These are phyloP conservation scores for Fraxinus paxiana DNA, from an alignment of 305 asterid genomes.

Conservation along the genomic window DNA sequence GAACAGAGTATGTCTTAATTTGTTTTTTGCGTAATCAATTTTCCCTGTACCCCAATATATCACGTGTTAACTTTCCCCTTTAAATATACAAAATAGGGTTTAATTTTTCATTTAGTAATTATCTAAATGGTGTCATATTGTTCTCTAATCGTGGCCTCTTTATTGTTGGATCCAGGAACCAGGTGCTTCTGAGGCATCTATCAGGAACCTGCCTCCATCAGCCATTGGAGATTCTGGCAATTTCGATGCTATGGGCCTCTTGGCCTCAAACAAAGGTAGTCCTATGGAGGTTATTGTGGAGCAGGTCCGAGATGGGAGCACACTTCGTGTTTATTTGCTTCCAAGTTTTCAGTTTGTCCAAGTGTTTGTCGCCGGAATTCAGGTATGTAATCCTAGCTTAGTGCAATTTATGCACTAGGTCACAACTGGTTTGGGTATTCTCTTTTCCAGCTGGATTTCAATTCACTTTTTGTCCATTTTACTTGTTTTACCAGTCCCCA, in stretches of 20 bases:
- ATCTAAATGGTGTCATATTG: too few relatives aligned
- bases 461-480: not conserved
- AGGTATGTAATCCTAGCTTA: constrained; percentile 40
- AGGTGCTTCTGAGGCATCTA: constrained; percentile 70
- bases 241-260: constrained; percentile 77
- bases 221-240: constrained; percentile 70
- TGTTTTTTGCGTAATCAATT: not conserved
- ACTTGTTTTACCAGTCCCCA: constrained; percentile 61
- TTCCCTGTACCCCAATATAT: not conserved
- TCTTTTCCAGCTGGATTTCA: not conserved
- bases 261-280: constrained; percentile 68
- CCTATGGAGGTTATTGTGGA: constrained; percentile 93
- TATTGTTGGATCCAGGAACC: constrained; percentile 54
- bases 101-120: not conserved
- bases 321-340: constrained; percentile 85
- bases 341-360: constrained; percentile 88
- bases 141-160: constrained; percentile 6
- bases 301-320: constrained; percentile 95
- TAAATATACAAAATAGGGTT: not conserved
- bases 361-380: constrained; percentile 92
- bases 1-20: constrained; percentile 61
- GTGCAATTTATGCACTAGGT: not conserved
- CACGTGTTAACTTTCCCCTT: not conserved
- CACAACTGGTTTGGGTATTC: not conserved
- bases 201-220: constrained; percentile 84